These are phyloP conservation scores for Fusarium agapanthi DNA, from an alignment of 2,329 filamentous ascomycete genomes.

Conservation along the genomic window DNA sequence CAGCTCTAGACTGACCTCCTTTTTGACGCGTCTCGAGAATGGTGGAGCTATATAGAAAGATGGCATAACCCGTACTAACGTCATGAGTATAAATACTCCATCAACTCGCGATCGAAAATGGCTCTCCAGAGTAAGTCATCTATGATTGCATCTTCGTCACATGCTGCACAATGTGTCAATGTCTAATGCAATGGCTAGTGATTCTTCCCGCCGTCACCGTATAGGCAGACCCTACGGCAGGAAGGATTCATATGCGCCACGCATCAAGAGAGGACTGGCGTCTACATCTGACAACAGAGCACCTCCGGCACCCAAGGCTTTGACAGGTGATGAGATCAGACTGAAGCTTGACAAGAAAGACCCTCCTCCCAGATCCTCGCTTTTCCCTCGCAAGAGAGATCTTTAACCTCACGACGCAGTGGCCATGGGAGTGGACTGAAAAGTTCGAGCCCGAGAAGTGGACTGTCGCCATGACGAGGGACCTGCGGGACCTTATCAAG, in stretches of 20 bases:
- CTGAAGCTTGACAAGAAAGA: not conserved
- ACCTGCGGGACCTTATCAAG: not conserved
- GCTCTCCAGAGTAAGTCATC: not conserved
- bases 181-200: not conserved
- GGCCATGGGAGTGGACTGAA: not conserved
- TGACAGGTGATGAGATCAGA: not conserved
- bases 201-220: not conserved
- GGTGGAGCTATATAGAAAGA: not conserved
- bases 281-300: not conserved
- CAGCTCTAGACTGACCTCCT: not conserved
- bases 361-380: not conserved
- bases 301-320: not conserved
- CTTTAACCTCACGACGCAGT: not conserved
- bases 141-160: no score
- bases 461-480: not conserved
- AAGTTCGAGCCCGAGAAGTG: not conserved
- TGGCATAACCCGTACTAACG: not conserved
- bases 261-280: not conserved
- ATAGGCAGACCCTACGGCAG: not conserved
- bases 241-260: not conserved
- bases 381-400: not conserved
- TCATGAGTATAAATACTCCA: not conserved
- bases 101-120: rapidly evolving
- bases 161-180: not conserved
- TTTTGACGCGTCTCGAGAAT: not conserved